Percentiles rank a stretch among this genome's conserved stretches.
Conservation (phyloP, 2,329 filamentous ascomycete species). For the Botrytis fabae region DNA sequence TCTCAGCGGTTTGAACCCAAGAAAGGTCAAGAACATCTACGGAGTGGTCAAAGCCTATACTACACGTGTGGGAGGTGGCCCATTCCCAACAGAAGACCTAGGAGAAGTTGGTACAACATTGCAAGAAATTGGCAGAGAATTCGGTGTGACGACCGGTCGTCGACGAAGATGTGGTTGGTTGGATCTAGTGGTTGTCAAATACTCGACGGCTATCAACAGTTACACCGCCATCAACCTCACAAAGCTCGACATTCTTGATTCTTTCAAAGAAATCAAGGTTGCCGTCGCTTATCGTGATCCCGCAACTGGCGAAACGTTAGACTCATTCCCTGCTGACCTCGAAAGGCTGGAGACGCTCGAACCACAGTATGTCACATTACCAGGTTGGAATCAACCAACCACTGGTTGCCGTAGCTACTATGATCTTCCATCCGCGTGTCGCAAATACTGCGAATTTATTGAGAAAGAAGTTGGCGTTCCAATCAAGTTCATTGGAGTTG, state of each 20-base stretch:
- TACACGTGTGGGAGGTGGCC: constrained; percentile 58
- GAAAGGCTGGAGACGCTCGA: constrained; percentile 53
- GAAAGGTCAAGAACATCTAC: constrained; percentile 60
- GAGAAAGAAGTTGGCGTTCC: constrained; percentile 62
- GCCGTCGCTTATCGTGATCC: constrained; percentile 66
- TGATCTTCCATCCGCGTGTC: constrained; percentile 10
- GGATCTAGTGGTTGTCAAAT: constrained; percentile 57
- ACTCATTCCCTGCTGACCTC: constrained; percentile 66
- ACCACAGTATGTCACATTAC: constrained; percentile 53
- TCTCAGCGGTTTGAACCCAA: constrained; percentile 58
- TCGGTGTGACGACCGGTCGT: constrained; percentile 52
- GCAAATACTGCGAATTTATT: constrained; percentile 29
- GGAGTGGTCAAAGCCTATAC: constrained; percentile 58
- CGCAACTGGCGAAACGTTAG: constrained; percentile 49
- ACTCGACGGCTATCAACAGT: constrained; percentile 47
- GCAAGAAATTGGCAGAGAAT: constrained; percentile 50
- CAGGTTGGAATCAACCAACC: constrained; percentile 68
- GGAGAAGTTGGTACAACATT: constrained; percentile 49
- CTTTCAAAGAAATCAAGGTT: constrained; percentile 72
- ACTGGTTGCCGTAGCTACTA: constrained; percentile 52
- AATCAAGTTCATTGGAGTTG: constrained; percentile 65
- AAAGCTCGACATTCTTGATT: constrained; percentile 70
- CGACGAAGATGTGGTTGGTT: constrained; percentile 61
- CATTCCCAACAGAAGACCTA: constrained; percentile 65
- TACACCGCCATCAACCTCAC: constrained; percentile 55